Evolutionary conservation across 2,329 filamentous ascomycete genomes (phyloP), one percentile per base, ranked within the genome.

Genomic region (Stachybotrys chartarum): DNA sequence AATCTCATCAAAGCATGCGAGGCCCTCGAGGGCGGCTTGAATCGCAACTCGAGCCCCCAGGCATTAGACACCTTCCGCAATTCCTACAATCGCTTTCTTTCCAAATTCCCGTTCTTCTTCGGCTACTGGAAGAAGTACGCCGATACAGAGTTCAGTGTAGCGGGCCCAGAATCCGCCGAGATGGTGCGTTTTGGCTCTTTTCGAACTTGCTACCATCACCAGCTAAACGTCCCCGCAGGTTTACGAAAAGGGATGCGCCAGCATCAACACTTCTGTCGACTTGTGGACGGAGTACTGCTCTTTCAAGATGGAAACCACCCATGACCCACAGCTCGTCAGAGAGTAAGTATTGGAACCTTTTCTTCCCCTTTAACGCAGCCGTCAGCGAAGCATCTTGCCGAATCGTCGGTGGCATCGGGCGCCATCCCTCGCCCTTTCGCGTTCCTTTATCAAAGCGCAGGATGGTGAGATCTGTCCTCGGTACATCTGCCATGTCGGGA

Each of bases 111-210:
- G 3, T 81, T 97, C 11, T 84, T 97, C 45, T 99, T 97, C 66
- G 94, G 93, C 53, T 99, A 97, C 77, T 99, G 94, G 94, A 97
- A 97, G 78, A 97, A 97, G 71, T 99, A 97, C 80, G 94, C 94
- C 67, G 93, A 97, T 66, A 81, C 96, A 60, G 94, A 99, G 68
- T 99, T 99, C 75, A 91, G 91, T 52, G 96, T 99, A 61, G 91
- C 91, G 5, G 94, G 94, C 17, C 95, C 94, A 6, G 94, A 99
- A 77, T 93, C 93, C 48, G 94, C 94, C 54, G 94, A 97, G 72
- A 95, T 97, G 88, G 91, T 96, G 72, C 66, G 81, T 60, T 39
- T 42, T 42, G 35, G 35, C 14, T 42, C 44, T 51, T 49, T 42
- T 46, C 47, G 30, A 14, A 46, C 46, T 30, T 39, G 24, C 47